A percentile compares a stretch with the other conserved stretches of the same genome.
Evolutionary conservation across 2,329 filamentous ascomycete genomes (phyloP).

Genomic region (Neospermospora avenae): DNA sequence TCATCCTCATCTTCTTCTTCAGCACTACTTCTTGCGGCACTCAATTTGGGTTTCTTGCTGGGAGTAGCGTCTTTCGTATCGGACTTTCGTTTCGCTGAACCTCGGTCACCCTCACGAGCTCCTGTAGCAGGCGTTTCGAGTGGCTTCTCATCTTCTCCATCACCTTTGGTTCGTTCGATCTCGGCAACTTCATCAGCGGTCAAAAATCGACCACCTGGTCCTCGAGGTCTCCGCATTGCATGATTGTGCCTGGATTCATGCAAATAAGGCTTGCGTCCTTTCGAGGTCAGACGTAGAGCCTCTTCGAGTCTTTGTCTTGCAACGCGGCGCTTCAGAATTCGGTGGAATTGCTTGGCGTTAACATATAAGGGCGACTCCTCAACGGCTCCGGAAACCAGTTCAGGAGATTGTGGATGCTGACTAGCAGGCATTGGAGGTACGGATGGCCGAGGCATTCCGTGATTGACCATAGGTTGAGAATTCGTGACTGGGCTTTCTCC

Average conservation of each 20-base stretch:
- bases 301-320: slow-evolving; percentile 93
- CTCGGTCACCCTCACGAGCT: slow-evolving; percentile 29
- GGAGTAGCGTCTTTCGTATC: slow-evolving; percentile 46
- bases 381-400: slow-evolving; percentile 66
- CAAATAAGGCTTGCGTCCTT: slow-evolving; percentile 93
- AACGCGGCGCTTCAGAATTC: slow-evolving; percentile 90
- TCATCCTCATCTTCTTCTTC: slow-evolving; percentile 39
- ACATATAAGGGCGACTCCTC: slow-evolving; percentile 97
- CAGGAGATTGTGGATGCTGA: slow-evolving; percentile 71
- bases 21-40: slow-evolving; percentile 29
- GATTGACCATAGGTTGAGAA: slow-evolving; percentile 73
- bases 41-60: slow-evolving; percentile 51
- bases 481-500: slow-evolving; percentile 73
- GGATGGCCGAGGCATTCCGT: slow-evolving; percentile 50
- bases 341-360: slow-evolving; percentile 98
- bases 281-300: slow-evolving; percentile 84
- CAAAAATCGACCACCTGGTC: slow-evolving; percentile 90
- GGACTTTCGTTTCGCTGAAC: slow-evolving; percentile 58
- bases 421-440: slow-evolving; percentile 60
- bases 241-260: slow-evolving; percentile 98
- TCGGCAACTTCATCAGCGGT: slow-evolving; percentile 93
- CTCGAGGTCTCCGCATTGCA: slow-evolving; percentile 91
- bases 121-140: slow-evolving; percentile 31
- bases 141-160: slow-evolving; percentile 39
- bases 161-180: slow-evolving; percentile 65